Base-by-base conservation (phyloP, 441 rosid genomes). In the Adansonia rubrostipa region DNA sequence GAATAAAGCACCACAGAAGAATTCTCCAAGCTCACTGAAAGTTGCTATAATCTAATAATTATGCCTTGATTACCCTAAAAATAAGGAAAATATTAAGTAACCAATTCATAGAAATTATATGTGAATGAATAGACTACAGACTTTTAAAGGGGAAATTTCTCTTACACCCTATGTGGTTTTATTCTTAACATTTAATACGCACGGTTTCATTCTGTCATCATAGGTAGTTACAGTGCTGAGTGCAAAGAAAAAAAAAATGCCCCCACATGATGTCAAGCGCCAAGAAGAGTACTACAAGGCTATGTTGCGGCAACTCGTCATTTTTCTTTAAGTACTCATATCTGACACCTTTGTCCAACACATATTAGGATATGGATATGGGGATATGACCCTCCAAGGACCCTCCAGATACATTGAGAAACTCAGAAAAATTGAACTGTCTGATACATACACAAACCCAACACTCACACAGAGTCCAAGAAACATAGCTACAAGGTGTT, bases 181-280 rank as follows among this genome's bases (percentile, higher is more conserved):
- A 15, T 53, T 53, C 47, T 71, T 15, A 53, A 28, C 4, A 15
- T 33, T 53, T 71, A 71, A 51, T 44, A 50, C 60, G 63, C 6
- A 71, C 17, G 33, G 63, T 73, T 73, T 42, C 53, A 40, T 57
- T 36, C 6, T 73, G 65, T 57, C 42, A 73, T 6, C 45, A 40
- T 73, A 19, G 53, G 76, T 73, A 57, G 76, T 11, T 17, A 72
- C 28, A 36, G 9, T 40, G 36, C 19, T 42, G n/a, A 73, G 36
- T n/a, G 40, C 19, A 53, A 73, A 56, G 33, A 20, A 4, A 36
- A 36, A 11, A 19, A 73, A 36, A 15, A 54, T 36, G 19, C 14
- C 22, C 0, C 17, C 24, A 57, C 19, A 13, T 56, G 61, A 57
- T 40, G 24, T 17, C 17, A 48, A 22, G 44, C 24, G 36, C 45